Evolutionary conservation across 257 asterid species (phyloP), one percentile per base, ranked within the genome.

Genomic region (Gentiana straminea): DNA sequence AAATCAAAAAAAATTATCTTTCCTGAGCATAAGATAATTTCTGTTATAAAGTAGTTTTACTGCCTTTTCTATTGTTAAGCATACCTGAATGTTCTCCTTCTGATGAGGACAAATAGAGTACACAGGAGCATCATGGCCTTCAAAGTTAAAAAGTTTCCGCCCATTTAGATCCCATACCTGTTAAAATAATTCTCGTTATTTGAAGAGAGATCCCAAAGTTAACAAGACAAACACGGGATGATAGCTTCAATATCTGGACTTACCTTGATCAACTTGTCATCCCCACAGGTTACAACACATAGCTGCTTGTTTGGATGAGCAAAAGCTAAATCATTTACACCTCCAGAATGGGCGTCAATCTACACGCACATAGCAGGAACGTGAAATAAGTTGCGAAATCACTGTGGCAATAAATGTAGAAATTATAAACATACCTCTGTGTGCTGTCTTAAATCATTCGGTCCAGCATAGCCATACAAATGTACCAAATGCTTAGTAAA

Each of bases 161-260:
- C 98, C 98, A 4, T 73, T 81, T 69, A 85, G 64, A 83, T 92
- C 98, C 98, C 98, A 92, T 32, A 88, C 98, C 98, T 87, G 84
- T 77, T 68, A 58, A 81, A 80, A 55, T 68, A 55, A 41, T 57
- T 68, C 45, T 57, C 59, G 49, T 84, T 49, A 83, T 38, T 53
- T 61, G 59, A 43, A 57, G 45, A 8, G 46, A 58, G 43, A 35
- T 35, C 24, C 13, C 49, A 7, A 33, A 4, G 39, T 13, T 4
- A 53, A 52, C 2, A 13, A 39, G 8, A 53, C 4, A 13, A 39
- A 8, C 53, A 59, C 62, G 67, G 50, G 65, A 58, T 49, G 66
- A 47, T n/a, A 36, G 38, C 59, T 52, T 67, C 73, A 41, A 39
- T 9, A 33, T 46, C n/a, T 52, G 11, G 15, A 48, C 10, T 3